A percentile compares a stretch with the other conserved stretches of the same genome.
Evolutionary conservation across 345 rosid species (phyloP).

Genomic region (Trapa bicornis): DNA sequence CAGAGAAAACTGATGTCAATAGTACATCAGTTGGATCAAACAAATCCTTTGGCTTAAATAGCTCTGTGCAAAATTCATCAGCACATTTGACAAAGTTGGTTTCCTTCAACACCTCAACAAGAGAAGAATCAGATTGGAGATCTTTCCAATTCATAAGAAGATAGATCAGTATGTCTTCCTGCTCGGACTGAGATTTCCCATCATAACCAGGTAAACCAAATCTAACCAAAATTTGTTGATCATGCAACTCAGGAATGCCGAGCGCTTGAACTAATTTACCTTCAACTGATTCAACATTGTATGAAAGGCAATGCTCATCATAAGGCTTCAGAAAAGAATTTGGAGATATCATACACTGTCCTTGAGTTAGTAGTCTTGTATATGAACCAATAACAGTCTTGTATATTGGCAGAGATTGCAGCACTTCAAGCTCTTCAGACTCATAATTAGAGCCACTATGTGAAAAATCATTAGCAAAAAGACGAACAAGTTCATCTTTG

Average conservation of each 20-base stretch:
- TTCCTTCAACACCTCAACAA: constrained; percentile 64
- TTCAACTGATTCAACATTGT: constrained; percentile 49
- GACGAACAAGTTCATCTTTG: constrained; percentile 54
- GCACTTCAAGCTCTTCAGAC: constrained; percentile 55
- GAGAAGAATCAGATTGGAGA: constrained; percentile 57
- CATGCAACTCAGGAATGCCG: constrained; percentile 65
- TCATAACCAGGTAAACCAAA: constrained; percentile 78
- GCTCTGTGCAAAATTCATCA: constrained; percentile 56
- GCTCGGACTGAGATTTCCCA: constrained; percentile 54
- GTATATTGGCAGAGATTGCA: constrained; percentile 71
- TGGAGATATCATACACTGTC: constrained; percentile 60
- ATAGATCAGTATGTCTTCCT: constrained; percentile 64
- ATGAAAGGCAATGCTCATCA: constrained; percentile 60
- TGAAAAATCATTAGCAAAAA: constrained; percentile 67
- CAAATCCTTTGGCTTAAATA: constrained; percentile 63
- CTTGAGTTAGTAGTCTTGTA: constrained; percentile 39
- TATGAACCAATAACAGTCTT: constrained; percentile 62
- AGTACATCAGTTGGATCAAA: constrained; percentile 82
- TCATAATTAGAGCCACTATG: constrained; percentile 48
- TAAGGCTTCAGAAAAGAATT: constrained; percentile 72
- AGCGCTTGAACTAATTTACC: constrained; percentile 58
- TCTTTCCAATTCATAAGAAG: constrained; percentile 59
- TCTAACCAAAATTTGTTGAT: constrained; percentile 72
- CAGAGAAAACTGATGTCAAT: constrained; percentile 65
- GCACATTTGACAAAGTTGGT: constrained; percentile 67